A percentile compares a stretch with the other conserved stretches of the same genome.
phyloP scores from a whole-genome alignment of 2,329 filamentous ascomycete species.

The Penicillium expansum region DNA sequence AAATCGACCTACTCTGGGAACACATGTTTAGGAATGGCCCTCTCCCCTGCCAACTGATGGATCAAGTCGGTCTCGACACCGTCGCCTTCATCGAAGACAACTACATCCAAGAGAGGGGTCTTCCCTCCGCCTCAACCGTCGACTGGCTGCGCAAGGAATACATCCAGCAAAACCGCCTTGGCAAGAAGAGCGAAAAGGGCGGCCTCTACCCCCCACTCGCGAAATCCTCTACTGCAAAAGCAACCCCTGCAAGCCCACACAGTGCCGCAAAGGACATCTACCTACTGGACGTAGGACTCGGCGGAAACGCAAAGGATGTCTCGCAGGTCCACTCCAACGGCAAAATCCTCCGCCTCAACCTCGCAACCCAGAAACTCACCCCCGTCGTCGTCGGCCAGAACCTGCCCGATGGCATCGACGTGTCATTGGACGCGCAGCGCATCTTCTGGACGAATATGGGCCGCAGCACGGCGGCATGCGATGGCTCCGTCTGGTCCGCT shows the following conservation, averaged over 20 bases:
- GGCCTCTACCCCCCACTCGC: slow-evolving; percentile 39
- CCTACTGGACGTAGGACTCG: slow-evolving; percentile 27
- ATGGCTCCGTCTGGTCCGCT: slow-evolving; percentile 47
- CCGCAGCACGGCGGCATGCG: slow-evolving; percentile 32
- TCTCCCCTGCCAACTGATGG: slow-evolving; percentile 43
- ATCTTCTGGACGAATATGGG: slow-evolving; percentile 56
- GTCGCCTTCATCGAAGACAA: slow-evolving; percentile 54
- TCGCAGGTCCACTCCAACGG: slow-evolving; percentile 17
- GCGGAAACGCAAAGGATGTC: slow-evolving; percentile 18
- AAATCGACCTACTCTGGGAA: slow-evolving; percentile 47
- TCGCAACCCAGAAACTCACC: slow-evolving; percentile 14
- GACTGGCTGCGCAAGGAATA: slow-evolving; percentile 49
- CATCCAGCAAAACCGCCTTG: slow-evolving; percentile 48
- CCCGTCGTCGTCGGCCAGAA: slow-evolving; percentile 15
- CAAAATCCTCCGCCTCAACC: slow-evolving; percentile 16
- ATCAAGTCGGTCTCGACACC: slow-evolving; percentile 53
- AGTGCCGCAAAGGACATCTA: slow-evolving; percentile 17
- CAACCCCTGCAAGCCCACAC: slow-evolving; percentile 6
- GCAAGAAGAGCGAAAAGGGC: slow-evolving; percentile 36
- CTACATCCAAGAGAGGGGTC: slow-evolving; percentile 50
- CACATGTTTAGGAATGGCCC: slow-evolving; percentile 38
- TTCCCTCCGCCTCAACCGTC: slow-evolving; percentile 39
- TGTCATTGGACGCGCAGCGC: slow-evolving; percentile 32
- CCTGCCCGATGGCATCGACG: slow-evolving; percentile 48
- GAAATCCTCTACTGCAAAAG: slow-evolving; percentile 2